Conservation (phyloP, 768 basidiomycete species). For the Kockovaella imperatae region DNA sequence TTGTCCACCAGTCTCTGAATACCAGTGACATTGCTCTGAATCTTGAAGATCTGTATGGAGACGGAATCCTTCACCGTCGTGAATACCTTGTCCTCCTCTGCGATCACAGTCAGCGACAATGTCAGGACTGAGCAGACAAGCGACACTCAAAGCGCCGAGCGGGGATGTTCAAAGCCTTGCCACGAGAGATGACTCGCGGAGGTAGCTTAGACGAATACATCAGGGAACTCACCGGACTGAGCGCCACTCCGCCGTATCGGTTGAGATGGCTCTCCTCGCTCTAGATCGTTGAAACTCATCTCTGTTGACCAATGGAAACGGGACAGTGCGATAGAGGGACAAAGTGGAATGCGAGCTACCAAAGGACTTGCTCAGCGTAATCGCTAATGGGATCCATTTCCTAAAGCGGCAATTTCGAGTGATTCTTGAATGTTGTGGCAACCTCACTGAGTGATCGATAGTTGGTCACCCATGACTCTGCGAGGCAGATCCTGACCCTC, state of each 20-base stretch:
- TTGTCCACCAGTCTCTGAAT: conserved; percentile 95
- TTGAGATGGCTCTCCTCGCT: conserved; percentile 35
- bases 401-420: conserved; percentile 5
- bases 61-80: conserved; percentile 52
- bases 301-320: neutral
- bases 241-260: conserved; percentile 24
- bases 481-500: too few species aligned
- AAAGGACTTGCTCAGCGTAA: too few species aligned
- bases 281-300: conserved; percentile 43
- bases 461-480: too few species aligned
- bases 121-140: too few species aligned
- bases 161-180: neutral
- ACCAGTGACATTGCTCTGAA: conserved; percentile 93
- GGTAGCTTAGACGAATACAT: neutral
- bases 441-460: too few species aligned
- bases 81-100: conserved; percentile 63
- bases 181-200: neutral
- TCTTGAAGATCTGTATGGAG: conserved; percentile 89
- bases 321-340: neutral
- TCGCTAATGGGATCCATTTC: too few species aligned
- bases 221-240: conserved; percentile 18
- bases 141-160: too few species aligned
- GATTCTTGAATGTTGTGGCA: too few species aligned
- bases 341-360: too few species aligned
- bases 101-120: neutral